A percentile compares a stretch with the other conserved stretches of the same genome.
Conservation (phyloP, 306 rosid species). For the Trifolium repens region DNA sequence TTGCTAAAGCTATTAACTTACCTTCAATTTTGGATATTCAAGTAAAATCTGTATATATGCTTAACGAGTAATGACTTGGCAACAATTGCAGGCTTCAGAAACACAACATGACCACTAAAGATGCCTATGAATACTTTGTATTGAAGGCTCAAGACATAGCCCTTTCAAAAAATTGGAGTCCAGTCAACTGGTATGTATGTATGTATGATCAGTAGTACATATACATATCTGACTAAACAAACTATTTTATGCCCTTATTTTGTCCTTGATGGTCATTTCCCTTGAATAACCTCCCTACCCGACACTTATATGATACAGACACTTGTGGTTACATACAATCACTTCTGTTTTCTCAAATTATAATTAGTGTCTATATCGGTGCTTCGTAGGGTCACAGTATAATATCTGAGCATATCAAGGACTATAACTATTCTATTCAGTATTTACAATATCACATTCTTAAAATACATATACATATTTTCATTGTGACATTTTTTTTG, state of each 20-base stretch:
- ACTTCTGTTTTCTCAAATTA: no score
- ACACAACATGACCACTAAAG: conserved; percentile 72
- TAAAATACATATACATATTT: conserved; percentile 13
- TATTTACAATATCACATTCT: conserved; percentile 17
- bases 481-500: conserved; percentile 24
- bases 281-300: background rate
- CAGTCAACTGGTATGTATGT: conserved; percentile 91
- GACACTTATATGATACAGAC: background rate
- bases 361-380: background rate
- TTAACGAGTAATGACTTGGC: conserved; percentile 1
- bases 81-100: conserved; percentile 72
- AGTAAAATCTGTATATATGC: background rate
- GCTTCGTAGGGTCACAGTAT: background rate
- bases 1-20: no score
- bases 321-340: background rate
- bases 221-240: conserved; percentile 24
- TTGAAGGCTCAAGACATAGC: conserved; percentile 89
- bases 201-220: conserved; percentile 49
- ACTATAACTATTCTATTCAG: conserved; percentile 12
- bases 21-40: no score
- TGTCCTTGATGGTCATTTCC: conserved; percentile 32
- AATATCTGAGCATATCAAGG: background rate
- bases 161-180: conserved; percentile 80
- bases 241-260: conserved; percentile 21
- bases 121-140: conserved; percentile 87